Percentiles rank a stretch among this genome's conserved stretches.
Conservation (phyloP, 108 stramenopile genomes). For the Pseudonitzschia pungens region DNA sequence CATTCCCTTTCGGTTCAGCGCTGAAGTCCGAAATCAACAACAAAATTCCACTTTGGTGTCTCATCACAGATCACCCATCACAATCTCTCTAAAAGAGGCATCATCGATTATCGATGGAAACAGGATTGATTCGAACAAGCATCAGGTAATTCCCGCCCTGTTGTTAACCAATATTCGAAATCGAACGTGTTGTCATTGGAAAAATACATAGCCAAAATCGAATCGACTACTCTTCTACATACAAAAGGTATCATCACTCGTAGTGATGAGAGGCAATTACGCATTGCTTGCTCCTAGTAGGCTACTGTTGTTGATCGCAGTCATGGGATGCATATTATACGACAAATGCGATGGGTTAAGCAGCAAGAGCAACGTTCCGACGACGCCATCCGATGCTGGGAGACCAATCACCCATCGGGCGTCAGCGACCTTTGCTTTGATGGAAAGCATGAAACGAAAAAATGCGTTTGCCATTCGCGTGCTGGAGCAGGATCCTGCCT, state of each 20-base stretch:
- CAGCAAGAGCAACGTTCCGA: not conserved
- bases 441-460: constrained; percentile 25
- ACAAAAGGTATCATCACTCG: too few relatives aligned
- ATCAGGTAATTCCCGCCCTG: too few relatives aligned
- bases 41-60: too few relatives aligned
- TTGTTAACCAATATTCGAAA: too few relatives aligned
- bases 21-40: too few relatives aligned
- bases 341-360: constrained; percentile 9
- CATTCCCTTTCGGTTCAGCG: too few relatives aligned
- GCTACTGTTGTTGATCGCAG: not conserved
- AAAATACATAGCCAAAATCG: not conserved
- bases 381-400: not conserved
- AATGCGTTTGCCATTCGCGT: constrained; percentile 43
- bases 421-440: constrained; percentile 26
- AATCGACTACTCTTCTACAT: too few relatives aligned
- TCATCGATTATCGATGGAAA: too few relatives aligned
- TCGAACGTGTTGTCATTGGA: too few relatives aligned
- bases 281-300: not conserved
- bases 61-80: not conserved
- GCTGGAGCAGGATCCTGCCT: constrained; percentile 52
- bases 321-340: not conserved
- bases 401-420: constrained; percentile 15
- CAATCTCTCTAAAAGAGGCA: too few relatives aligned
- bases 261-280: not conserved
- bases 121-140: not conserved